Conservation (phyloP, 169 alveolate genomes). For the Cryptosporidium canis region DNA sequence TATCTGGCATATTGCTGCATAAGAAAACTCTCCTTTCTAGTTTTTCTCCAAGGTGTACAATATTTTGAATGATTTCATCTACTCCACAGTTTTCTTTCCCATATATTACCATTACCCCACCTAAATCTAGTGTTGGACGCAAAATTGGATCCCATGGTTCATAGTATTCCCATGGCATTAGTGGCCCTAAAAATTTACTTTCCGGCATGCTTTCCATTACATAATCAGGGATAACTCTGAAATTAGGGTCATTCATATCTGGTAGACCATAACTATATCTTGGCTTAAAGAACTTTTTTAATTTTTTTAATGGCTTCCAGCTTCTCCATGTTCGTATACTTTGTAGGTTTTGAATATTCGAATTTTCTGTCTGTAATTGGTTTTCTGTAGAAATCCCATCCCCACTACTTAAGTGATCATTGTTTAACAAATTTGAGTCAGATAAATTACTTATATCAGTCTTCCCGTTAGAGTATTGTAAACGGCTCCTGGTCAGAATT, state of each 20-base stretch:
- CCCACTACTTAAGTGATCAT: constrained; percentile 25
- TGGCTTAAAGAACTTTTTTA: constrained; percentile 34
- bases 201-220: constrained; percentile 14
- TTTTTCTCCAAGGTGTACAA: constrained; percentile 73
- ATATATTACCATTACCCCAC: constrained; percentile 80
- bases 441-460: not conserved
- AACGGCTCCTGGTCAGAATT: constrained; percentile 74
- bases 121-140: constrained; percentile 77
- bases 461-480: constrained; percentile 23
- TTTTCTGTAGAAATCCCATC: not conserved
- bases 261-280: constrained; percentile 54
- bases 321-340: constrained; percentile 28
- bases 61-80: constrained; percentile 74
- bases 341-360: not conserved
- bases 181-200: constrained; percentile 76
- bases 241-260: constrained; percentile 50
- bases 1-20: constrained; percentile 82
- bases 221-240: constrained; percentile 51
- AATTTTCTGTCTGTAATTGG: not conserved
- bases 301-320: constrained; percentile 55
- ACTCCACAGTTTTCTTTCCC: constrained; percentile 81
- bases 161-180: constrained; percentile 77
- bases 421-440: constrained; percentile 1
- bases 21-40: constrained; percentile 76
- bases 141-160: constrained; percentile 81